Percentiles rank a stretch among this genome's conserved stretches.
Evolutionary conservation across 441 rosid species (phyloP).

Genomic region (Euphorbia schlechtendalii): DNA sequence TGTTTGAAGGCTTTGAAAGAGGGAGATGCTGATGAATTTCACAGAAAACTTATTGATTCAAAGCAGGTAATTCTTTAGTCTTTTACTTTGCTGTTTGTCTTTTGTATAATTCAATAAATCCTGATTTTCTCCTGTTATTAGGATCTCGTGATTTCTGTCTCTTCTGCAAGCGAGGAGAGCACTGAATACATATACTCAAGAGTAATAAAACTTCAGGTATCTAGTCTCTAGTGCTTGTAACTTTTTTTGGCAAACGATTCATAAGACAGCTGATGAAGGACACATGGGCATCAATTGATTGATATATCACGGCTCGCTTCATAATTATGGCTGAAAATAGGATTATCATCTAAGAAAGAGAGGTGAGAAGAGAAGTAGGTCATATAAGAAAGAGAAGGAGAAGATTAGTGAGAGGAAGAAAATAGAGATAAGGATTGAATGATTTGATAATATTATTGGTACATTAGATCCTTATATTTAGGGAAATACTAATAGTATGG

Average conservation of each 20-base stretch:
- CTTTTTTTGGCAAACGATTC: background rate
- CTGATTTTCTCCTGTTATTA: slow-evolving; percentile 23
- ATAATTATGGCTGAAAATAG: too few relatives aligned
- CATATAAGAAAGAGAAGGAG: too few relatives aligned
- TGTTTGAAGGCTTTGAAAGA: slow-evolving; percentile 87
- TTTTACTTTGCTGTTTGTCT: slow-evolving; percentile 13
- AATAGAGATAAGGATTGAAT: too few relatives aligned
- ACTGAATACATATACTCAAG: slow-evolving; percentile 80
- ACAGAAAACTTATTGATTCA: slow-evolving; percentile 48
- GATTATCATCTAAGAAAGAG: too few relatives aligned
- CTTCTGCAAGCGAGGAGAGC: slow-evolving; percentile 87
- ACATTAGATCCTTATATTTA: too few relatives aligned
- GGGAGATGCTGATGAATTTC: slow-evolving; percentile 72
- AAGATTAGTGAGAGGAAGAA: too few relatives aligned
- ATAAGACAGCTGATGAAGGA: background rate
- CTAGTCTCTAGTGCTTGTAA: background rate
- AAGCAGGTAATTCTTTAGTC: slow-evolving; percentile 55
- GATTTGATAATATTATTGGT: too few relatives aligned
- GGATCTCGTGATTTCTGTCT: slow-evolving; percentile 78
- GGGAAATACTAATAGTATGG: too few relatives aligned
- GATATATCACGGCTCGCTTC: too few relatives aligned
- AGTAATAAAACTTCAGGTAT: slow-evolving; percentile 84
- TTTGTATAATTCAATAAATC: slow-evolving; percentile 14
- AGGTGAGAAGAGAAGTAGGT: too few relatives aligned
- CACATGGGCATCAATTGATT: background rate